Conservation (phyloP, 140 eudicot species). For the Cichorium intybus region DNA sequence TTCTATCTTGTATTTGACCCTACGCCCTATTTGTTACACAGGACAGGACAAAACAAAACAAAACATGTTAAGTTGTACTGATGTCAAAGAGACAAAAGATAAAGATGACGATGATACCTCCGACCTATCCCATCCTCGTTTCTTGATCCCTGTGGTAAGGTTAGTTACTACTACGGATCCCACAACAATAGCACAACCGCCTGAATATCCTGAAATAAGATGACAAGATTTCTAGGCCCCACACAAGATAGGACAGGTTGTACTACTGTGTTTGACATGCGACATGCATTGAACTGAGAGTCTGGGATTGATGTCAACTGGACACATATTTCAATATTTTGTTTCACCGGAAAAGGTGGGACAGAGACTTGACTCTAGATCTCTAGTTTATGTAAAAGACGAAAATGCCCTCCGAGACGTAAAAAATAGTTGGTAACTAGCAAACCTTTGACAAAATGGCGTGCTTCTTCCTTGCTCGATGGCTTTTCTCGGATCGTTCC, state of each 20-base stretch:
- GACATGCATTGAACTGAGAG: not conserved
- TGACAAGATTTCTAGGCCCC: not conserved
- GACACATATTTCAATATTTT: not conserved
- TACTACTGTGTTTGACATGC: not conserved
- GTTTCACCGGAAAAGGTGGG: not conserved
- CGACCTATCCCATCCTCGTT: constrained; percentile 71
- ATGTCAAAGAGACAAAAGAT: not conserved
- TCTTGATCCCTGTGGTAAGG: constrained; percentile 61
- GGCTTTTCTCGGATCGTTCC: constrained; percentile 85
- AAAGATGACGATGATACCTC: constrained; percentile 47
- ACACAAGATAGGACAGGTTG: not conserved
- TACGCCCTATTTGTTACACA: too few relatives aligned
- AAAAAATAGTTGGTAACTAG: constrained; percentile 10
- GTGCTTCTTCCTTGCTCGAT: constrained; percentile 80
- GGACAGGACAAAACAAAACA: not conserved
- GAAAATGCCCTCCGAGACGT: not conserved
- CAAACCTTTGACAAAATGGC: constrained; percentile 76
- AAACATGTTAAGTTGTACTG: not conserved
- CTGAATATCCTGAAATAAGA: constrained; percentile 64
- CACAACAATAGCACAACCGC: constrained; percentile 70
- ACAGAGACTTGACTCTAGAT: too few relatives aligned
- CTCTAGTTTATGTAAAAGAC: not conserved
- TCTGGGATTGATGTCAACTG: not conserved
- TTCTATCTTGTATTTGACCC: too few relatives aligned
- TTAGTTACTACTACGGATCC: constrained; percentile 77